Base-by-base conservation (phyloP, 78 protist species). In the Polysphondylium violaceum region DNA sequence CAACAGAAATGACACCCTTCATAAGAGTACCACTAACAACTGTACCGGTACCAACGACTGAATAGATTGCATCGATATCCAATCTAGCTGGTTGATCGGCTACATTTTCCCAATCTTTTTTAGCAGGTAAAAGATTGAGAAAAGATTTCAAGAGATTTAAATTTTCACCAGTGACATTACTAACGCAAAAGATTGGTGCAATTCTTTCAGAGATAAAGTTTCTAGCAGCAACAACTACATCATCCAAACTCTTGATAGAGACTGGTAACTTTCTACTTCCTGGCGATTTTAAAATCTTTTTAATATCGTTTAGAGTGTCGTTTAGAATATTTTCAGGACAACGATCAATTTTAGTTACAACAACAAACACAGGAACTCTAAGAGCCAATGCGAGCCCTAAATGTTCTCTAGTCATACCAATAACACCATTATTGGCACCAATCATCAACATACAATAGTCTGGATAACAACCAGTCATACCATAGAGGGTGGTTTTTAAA, bases 401-500 rank as follows among this genome's bases (percentile, higher is more conserved):
- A 74, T 97, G 98, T 69, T 97, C 99, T 50, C 87, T 87, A 4
- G 83, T 69, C 94, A 93, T 93, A 23, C 96, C 94, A 31, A 59
- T 76, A 19, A 51, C 25, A 50, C 78, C 78, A 36, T 33, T 72
- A 51, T 72, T 72, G 3, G 64, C 59, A 51, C 64, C 59, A 2
- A 72, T 27, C 0, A 95, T 76, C 4, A 96, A 41, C 89, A 95
- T 79, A 29, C 94, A 86, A 56, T 74, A 97, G 72, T 97, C 97
- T 1, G 98, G 98, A 11, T 7, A 11, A 36, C 60, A 76, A 25
- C 98, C 97, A 4, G 98, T 98, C 93, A 97, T 85, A 4, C 99
- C 99, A 38, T n/a, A 86, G 21, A 97, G 81, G 2, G 99, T 98
- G n/a, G 99, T 98, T 44, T 94, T 94, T 11, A 98, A 86, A 81